Conservation (phyloP, 164 flowering plant species). For the Liriodendron chinense region DNA sequence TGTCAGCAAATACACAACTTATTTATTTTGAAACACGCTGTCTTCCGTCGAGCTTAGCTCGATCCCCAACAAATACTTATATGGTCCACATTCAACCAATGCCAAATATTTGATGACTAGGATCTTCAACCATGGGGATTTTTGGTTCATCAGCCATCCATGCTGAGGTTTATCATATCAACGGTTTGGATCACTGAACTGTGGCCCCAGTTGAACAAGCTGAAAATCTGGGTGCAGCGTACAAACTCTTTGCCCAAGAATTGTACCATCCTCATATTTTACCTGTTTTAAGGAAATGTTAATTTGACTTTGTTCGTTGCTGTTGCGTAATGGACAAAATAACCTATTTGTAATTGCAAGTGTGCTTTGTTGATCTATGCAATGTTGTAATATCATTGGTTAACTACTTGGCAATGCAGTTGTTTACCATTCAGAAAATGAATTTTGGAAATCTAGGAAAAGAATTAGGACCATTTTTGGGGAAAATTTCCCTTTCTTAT, state of each 20-base stretch:
- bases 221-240: not conserved
- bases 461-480: no score
- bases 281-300: not conserved
- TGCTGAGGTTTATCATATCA: not conserved
- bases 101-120: not conserved
- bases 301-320: no score
- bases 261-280: not conserved
- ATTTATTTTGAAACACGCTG: no score
- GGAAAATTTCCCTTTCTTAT: no score
- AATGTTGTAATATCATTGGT: no score
- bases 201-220: not conserved
- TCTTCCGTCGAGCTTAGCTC: no score
- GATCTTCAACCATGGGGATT: not conserved
- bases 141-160: not conserved
- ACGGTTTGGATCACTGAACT: not conserved
- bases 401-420: no score
- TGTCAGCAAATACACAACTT: no score
- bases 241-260: not conserved
- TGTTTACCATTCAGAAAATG: no score
- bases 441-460: no score
- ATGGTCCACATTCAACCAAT: no score
- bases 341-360: not conserved
- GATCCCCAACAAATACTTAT: no score
- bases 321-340: not conserved
- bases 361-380: not conserved